A percentile compares a stretch with the other conserved stretches of the same genome.
Conservation (phyloP, 192 early-diverging fungal genomes). For the Coemansia sp. region DNA sequence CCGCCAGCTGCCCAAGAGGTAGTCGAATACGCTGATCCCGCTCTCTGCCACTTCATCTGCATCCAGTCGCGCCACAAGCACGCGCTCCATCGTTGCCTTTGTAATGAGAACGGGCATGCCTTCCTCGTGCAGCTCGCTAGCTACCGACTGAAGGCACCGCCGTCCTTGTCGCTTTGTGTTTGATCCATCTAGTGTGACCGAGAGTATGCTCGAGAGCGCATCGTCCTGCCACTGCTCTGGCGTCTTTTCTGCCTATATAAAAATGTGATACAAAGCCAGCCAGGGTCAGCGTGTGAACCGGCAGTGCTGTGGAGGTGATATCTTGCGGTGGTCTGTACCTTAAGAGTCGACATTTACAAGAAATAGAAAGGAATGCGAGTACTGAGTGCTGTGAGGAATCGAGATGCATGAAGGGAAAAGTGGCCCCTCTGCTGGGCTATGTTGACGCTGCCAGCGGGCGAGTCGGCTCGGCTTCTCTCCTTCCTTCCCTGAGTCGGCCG, state of each 20-base stretch:
- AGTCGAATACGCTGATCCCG: constrained; percentile 59
- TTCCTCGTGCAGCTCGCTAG: constrained; percentile 43
- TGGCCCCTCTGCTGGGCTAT: too few species aligned
- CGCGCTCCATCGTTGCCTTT: constrained; percentile 60
- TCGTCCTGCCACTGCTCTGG: constrained; percentile 77
- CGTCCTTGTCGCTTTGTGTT: constrained; percentile 31
- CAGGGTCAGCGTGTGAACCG: not conserved
- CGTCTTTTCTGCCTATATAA: constrained; percentile 42
- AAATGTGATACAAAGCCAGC: not conserved
- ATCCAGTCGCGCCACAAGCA: constrained; percentile 69
- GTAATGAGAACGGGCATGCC: constrained; percentile 39
- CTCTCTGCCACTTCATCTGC: constrained; percentile 44
- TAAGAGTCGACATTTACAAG: constrained; percentile 20
- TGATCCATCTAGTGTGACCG: constrained; percentile 71
- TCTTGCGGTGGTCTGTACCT: constrained; percentile 2
- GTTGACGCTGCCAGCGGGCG: too few species aligned
- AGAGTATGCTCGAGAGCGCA: constrained; percentile 71
- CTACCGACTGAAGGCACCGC: constrained; percentile 18
- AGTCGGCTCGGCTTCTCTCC: not conserved
- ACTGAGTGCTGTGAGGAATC: not conserved
- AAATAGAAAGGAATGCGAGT: not conserved
- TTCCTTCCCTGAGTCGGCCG: not conserved
- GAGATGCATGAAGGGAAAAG: not conserved
- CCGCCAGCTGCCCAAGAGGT: constrained; percentile 65
- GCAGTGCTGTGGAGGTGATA: not conserved